A percentile compares a stretch with the other conserved stretches of the same genome.
phyloP scores from a whole-genome alignment of 257 asterid genomes.

The Gentiana straminea region DNA sequence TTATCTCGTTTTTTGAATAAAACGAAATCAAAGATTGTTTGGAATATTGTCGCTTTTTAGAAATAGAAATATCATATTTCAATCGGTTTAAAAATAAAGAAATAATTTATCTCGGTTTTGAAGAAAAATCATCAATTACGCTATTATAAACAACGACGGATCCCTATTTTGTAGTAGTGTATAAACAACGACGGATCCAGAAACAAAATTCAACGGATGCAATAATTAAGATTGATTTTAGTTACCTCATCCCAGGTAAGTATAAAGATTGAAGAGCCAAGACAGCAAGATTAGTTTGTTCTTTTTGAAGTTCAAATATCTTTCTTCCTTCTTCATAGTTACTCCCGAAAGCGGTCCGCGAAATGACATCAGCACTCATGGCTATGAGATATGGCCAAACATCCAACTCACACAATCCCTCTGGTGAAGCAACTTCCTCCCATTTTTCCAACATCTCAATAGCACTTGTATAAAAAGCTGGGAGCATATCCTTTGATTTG shows the following conservation, averaged over 20 bases:
- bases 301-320: constrained; percentile 11
- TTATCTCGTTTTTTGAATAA: no score
- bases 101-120: no score
- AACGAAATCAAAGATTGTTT: no score
- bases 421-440: constrained; percentile 2
- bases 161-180: no score
- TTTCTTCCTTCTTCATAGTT: constrained; percentile 12
- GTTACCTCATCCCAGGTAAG: constrained; percentile 10
- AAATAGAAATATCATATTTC: no score
- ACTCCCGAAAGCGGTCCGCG: constrained; percentile 10
- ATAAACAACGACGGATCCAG: not conserved
- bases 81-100: no score
- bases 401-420: constrained; percentile 12
- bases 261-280: not conserved
- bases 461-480: no score
- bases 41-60: no score
- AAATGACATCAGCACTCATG: constrained; percentile 8
- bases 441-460: constrained; percentile 3
- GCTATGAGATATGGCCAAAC: constrained; percentile 9
- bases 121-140: no score
- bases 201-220: not conserved
- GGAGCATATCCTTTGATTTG: no score
- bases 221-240: not conserved
- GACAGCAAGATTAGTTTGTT: constrained; percentile 2
- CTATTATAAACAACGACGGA: no score